These are phyloP conservation scores for Stereum hirsutum DNA, from an alignment of 1,284 basidiomycete species.

Conservation along the genomic window DNA sequence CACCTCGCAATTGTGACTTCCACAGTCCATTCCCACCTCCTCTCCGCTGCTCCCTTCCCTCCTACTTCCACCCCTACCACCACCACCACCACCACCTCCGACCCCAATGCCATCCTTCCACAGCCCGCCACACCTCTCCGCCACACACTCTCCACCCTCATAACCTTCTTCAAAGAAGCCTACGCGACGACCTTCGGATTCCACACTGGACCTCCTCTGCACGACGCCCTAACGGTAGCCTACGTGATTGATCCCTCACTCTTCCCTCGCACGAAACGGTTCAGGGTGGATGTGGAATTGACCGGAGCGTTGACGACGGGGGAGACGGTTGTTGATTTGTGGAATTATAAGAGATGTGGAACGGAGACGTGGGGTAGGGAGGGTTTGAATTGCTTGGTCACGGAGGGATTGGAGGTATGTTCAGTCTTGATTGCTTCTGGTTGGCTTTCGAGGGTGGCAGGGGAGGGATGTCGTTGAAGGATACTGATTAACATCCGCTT, in stretches of 20 bases:
- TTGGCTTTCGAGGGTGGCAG: too few species aligned
- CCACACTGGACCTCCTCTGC: conserved; percentile 67
- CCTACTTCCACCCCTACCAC: conserved; percentile 21
- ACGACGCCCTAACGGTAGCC: conserved; percentile 73
- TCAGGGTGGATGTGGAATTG: conserved; percentile 72
- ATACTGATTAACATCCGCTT: too few species aligned
- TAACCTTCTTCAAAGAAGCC: conserved; percentile 60
- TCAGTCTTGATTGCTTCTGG: neutral
- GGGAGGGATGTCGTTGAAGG: too few species aligned
- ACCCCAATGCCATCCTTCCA: conserved; percentile 21
- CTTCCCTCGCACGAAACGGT: conserved; percentile 49
- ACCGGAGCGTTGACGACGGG: conserved; percentile 53
- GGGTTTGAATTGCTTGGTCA: conserved; percentile 68
- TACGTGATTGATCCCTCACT: conserved; percentile 59
- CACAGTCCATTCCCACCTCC: conserved; percentile 39
- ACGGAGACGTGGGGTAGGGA: conserved; percentile 54
- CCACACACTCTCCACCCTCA: conserved; percentile 62
- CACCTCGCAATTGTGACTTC: conserved; percentile 70
- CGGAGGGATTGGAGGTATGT: conserved; percentile 56
- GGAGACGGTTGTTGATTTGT: conserved; percentile 71
- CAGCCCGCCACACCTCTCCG: conserved; percentile 47
- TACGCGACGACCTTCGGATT: conserved; percentile 71
- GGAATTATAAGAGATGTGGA: conserved; percentile 48
- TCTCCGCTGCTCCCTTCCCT: conserved; percentile 16
- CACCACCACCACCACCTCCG: conserved; percentile 32